Base-by-base conservation (phyloP, 140 eudicot genomes). In the Stevia rebaudiana region DNA sequence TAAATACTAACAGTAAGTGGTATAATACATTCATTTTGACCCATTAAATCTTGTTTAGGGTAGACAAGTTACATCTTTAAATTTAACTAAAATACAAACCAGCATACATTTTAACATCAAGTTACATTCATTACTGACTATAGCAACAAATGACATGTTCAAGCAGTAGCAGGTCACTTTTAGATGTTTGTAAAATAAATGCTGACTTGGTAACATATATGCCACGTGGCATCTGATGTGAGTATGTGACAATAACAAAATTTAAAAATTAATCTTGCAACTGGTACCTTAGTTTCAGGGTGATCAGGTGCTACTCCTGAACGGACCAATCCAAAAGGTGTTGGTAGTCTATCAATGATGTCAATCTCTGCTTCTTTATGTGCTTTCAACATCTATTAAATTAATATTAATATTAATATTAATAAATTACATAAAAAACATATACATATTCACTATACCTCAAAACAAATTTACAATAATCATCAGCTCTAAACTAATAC, bases 261-360 rank as follows among this genome's bases (percentile, higher is more conserved):
- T 8, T 17, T 7, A 30, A 56, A 33, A 0, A 8, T 16, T 60
- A n/a, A 13, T 50, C 31, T 74, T 46, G 57, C 71, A 63, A 63
- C 8, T 0, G 43, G 10, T 68, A 88, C 98, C 98, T 92, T 92
- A 1, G 96, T 92, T 79, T 88, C 98, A 33, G 87, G 98, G 77
- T 92, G 98, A 80, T 92, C 98, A 55, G 98, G 98, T 52, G 98
- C 98, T 30, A 92, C 98, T 13, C 98, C 96, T 19, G 95, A 85
- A 44, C 98, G 88, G 21, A 88, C 94, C 58, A 92, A 74, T 50
- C 96, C 95, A 80, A 84, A 88, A 0, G 98, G 98, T 6, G 94
- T 88, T 1, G 98, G 98, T 48, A 88, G 55, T 59, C 98, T 75
- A 74, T 92, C 98, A 75, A 92, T 76, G 46, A 92, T 74, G 72